phyloP scores from a whole-genome alignment of 1,284 basidiomycete genomes.

The Caloboletus inedulis region DNA sequence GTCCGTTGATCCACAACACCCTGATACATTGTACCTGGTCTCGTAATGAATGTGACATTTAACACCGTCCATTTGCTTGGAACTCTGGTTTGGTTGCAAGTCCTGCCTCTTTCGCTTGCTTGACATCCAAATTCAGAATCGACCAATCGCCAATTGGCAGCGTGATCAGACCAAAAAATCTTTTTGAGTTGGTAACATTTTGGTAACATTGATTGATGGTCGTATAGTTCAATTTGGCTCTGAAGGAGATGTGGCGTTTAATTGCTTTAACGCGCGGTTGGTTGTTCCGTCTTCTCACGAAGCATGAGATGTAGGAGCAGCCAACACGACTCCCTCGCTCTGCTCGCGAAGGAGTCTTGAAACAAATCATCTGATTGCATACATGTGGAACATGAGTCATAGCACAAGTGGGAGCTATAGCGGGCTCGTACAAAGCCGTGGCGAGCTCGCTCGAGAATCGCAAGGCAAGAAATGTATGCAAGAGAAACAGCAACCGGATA shows the following conservation, averaged over 20 bases:
- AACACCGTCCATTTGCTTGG: conserved; percentile 2
- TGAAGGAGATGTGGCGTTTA: conserved; percentile 28
- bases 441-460: no score
- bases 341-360: no score
- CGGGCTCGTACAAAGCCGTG: no score
- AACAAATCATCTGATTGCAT: no score
- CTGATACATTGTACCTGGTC: conserved; percentile 8
- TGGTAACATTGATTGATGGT: neutral
- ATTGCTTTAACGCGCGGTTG: no score
- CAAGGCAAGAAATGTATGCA: no score
- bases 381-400: no score
- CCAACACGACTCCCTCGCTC: no score
- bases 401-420: no score
- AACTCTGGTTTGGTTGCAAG: neutral
- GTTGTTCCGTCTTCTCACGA: no score
- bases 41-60: conserved; percentile 16
- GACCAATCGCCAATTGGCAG: neutral
- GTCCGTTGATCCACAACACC: conserved; percentile 23
- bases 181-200: conserved; percentile 1
- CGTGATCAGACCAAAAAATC: neutral
- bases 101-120: conserved; percentile 3
- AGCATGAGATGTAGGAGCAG: no score
- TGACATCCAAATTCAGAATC: conserved; percentile 4
- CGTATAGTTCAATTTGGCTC: conserved; percentile 11
- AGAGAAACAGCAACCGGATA: no score